Evolutionary conservation across 2,329 filamentous ascomycete species (phyloP).

Genomic region (Alternaria sp.): DNA sequence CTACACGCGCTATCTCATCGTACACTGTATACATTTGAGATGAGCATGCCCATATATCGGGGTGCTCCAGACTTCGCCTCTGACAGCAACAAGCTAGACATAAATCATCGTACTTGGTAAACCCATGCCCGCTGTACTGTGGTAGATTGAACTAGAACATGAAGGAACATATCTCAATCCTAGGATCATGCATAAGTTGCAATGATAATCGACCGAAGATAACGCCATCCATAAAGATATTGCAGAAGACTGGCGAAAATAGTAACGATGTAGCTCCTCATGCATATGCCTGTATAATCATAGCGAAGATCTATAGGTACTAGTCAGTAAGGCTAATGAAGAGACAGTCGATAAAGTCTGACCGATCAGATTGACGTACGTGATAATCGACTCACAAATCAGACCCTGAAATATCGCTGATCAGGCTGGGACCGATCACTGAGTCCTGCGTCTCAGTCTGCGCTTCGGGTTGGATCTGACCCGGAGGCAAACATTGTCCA

Average conservation of each 20-base stretch:
- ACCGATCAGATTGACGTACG: neutral
- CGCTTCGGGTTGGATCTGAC: neutral
- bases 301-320: neutral
- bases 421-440: neutral
- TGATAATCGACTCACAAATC: neutral
- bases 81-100: neutral
- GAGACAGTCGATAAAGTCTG: neutral
- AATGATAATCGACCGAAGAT: neutral
- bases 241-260: neutral
- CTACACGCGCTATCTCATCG: neutral
- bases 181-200: neutral
- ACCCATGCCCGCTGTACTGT: neutral
- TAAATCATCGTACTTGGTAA: neutral
- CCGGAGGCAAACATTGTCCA: constrained; percentile 7
- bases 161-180: neutral
- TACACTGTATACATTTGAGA: neutral
- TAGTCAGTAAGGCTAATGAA: neutral
- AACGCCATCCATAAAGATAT: neutral
- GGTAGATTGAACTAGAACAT: neutral
- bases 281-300: neutral
- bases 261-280: neutral
- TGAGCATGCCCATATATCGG: neutral
- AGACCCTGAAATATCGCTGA: neutral
- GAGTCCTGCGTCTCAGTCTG: neutral
- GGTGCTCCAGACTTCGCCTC: neutral